phyloP scores from a whole-genome alignment of 2,329 filamentous ascomycete species.

The Penicillium capsulatum region DNA sequence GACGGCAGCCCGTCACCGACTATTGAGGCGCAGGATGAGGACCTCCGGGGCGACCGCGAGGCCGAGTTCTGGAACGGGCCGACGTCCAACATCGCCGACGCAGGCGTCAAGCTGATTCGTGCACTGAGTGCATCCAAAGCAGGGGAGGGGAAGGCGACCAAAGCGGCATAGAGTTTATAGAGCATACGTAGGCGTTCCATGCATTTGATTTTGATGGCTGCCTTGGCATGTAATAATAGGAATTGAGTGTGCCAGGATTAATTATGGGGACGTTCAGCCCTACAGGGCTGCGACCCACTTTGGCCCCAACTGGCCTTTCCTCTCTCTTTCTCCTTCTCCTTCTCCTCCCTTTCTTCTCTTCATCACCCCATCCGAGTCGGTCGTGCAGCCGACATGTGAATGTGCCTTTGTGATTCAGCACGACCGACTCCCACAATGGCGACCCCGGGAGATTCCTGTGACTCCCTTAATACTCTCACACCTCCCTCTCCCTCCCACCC shows the following conservation, averaged over 20 bases:
- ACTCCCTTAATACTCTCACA: conserved; percentile 10
- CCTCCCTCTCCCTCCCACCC: not conserved
- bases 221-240: too few relatives aligned
- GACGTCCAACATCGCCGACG: conserved; percentile 48
- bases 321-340: not conserved
- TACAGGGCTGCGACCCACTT: conserved; percentile 18
- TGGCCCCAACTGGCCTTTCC: too few relatives aligned
- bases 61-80: conserved; percentile 53
- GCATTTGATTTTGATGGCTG: too few relatives aligned
- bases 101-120: conserved; percentile 51
- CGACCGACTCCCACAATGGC: conserved; percentile 10
- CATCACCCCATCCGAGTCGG: conserved; percentile 1
- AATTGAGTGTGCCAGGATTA: too few relatives aligned
- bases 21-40: conserved; percentile 22
- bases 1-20: conserved; percentile 17
- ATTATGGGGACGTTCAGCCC: conserved; percentile 19
- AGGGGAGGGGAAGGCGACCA: conserved; percentile 7
- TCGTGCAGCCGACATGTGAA: conserved; percentile 11
- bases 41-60: conserved; percentile 36
- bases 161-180: conserved; percentile 11
- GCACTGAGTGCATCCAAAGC: conserved; percentile 33
- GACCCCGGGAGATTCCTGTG: conserved; percentile 11
- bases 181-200: too few relatives aligned
- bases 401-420: not conserved
- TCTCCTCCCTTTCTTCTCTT: not conserved